These are phyloP conservation scores for Sporothrix phasma DNA, from an alignment of 2,329 filamentous ascomycete species.

Conservation along the genomic window DNA sequence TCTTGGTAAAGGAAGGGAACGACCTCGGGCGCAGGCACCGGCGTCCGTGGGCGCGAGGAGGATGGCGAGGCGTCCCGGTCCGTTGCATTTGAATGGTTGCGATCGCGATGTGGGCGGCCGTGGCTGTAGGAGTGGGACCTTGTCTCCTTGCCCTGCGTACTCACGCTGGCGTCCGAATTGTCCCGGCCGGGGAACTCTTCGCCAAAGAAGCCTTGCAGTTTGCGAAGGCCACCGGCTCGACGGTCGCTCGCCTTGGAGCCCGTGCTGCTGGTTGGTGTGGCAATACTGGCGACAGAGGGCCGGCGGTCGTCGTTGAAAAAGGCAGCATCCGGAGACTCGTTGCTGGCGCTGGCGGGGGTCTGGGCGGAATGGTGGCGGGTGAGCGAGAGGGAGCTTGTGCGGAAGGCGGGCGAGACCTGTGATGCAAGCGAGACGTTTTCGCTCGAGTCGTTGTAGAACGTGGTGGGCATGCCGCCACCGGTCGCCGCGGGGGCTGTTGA, in stretches of 20 bases:
- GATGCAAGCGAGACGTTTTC: conserved; percentile 53
- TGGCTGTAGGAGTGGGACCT: conserved; percentile 55
- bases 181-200: conserved; percentile 72
- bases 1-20: conserved; percentile 97
- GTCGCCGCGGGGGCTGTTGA: conserved; percentile 21
- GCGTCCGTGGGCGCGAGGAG: conserved; percentile 71
- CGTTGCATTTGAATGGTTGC: conserved; percentile 70
- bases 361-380: background rate
- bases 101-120: conserved; percentile 53
- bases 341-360: conserved; percentile 30
- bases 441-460: conserved; percentile 67
- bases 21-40: conserved; percentile 80
- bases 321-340: conserved; percentile 51
- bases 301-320: conserved; percentile 64
- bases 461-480: conserved; percentile 35
- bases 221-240: conserved; percentile 64
- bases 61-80: conserved; percentile 67
- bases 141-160: conserved; percentile 45
- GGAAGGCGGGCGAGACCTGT: conserved; percentile 62
- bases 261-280: conserved; percentile 69
- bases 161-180: conserved; percentile 61
- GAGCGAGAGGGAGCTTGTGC: conserved; percentile 32
- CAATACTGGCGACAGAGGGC: conserved; percentile 80
- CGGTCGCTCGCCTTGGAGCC: conserved; percentile 66
- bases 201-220: conserved; percentile 84